Evolutionary conservation across 257 asterid genomes (phyloP), one percentile per base, ranked within the genome.

Genomic region (Phtheirospermum japonicum): DNA sequence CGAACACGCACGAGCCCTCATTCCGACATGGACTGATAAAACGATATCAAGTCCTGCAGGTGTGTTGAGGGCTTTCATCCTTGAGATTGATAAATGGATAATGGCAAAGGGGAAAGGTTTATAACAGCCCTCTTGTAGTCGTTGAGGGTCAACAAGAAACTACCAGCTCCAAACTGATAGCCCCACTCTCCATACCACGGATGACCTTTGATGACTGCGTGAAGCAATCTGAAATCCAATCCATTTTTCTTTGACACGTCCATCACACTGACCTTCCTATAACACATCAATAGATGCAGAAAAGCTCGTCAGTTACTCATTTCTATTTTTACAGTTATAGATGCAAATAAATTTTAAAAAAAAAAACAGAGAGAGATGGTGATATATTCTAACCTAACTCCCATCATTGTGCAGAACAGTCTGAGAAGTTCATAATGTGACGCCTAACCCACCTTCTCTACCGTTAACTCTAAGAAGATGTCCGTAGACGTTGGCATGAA

Each of bases 101-200:
- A 69, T 0, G 97, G 88, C 69, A 86, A 48, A 33, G 77, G 73
- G 37, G 96, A 83, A 14, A 89, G 89, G 75, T 53, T 79, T 20
- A 67, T 72, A 4, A 89, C 76, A 34, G 96, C 96, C 59, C 56
- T 46, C 45, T 67, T 74, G 39, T 86, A 92, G 67, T 87, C 85
- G 23, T 81, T 84, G 9, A 34, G 67, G 30, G 92, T 85, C 71
- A 83, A 68, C 18, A 81, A 89, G 67, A 78, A 89, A 73, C 99
- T 89, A 54, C 97, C 96, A 43, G 96, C 79, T 30, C 96, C 97
- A 71, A 92, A 92, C 77, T 80, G 79, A 75, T 92, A 92, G 49
- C 91, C 99, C 99, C 99, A 92, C 10, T 86, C 83, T 33, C 99
- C 97, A 73, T 92, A 92, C 99, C 99, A 92, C 6, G 99, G 90